Evolutionary conservation across 345 rosid species (phyloP).

Genomic region (Citrus sp.): DNA sequence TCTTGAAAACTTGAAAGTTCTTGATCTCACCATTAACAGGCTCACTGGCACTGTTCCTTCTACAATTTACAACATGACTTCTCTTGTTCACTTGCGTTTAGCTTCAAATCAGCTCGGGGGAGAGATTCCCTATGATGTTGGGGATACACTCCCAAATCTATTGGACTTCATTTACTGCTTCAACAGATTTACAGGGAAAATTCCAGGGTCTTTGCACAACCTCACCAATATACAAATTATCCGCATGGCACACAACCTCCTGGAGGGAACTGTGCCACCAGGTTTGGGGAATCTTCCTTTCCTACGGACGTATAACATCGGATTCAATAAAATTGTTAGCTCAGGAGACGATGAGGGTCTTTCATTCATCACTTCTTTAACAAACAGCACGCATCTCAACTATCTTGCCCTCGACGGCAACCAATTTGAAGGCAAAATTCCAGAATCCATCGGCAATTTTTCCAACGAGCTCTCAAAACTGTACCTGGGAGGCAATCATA

Average conservation of each 20-base stretch:
- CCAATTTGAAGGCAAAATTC: slow-evolving; percentile 20
- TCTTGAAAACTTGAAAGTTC: slow-evolving; percentile 14
- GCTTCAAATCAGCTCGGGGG: slow-evolving; percentile 26
- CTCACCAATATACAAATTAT: slow-evolving; percentile 21
- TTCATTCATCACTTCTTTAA: slow-evolving; percentile 25
- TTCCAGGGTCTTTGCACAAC: slow-evolving; percentile 26
- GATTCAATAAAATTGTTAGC: slow-evolving; percentile 12
- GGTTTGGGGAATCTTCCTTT: slow-evolving; percentile 21
- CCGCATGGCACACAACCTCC: slow-evolving; percentile 11
- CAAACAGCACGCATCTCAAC: slow-evolving; percentile 22
- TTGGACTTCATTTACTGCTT: slow-evolving; percentile 14
- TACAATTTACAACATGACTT: slow-evolving; percentile 23
- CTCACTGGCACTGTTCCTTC: slow-evolving; percentile 18
- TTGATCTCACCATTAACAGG: slow-evolving; percentile 25
- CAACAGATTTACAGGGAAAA: slow-evolving; percentile 22
- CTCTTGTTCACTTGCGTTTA: slow-evolving; percentile 14
- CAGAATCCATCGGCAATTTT: slow-evolving; percentile 26
- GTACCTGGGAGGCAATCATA: slow-evolving; percentile 25
- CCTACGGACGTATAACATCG: slow-evolving; percentile 17
- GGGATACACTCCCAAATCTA: slow-evolving; percentile 31
- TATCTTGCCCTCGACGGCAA: slow-evolving; percentile 24
- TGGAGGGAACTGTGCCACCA: slow-evolving; percentile 27
- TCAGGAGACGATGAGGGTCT: slow-evolving; percentile 19
- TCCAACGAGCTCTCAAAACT: slow-evolving; percentile 15
- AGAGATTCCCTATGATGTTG: slow-evolving; percentile 13